Base-by-base conservation (phyloP, 2,329 filamentous ascomycete species). In the Aspergillus amoenus region DNA sequence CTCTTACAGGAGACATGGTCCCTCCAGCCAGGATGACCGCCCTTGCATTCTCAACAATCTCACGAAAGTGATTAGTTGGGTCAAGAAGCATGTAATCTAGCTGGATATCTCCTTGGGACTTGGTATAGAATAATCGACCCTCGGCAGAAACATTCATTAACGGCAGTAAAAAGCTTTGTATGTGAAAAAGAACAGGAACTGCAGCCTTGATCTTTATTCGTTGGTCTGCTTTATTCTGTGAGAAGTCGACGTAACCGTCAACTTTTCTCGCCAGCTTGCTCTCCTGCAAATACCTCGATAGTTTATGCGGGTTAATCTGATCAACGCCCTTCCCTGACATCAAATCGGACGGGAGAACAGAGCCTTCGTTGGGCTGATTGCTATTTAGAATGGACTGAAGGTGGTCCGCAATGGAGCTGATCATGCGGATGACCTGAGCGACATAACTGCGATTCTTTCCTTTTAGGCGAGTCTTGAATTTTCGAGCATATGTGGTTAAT, bases 201-300 rank as follows among this genome's bases (percentile, higher is more conserved):
- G 77, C 67, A 60, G 60, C 67, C 64, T 61, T 71, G 58, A 57
- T 59, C 24, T 63, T 58, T 47, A 61, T n/a, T 47, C 60, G 61
- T 44, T 64, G 71, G 5, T 73, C 72, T 48, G 81, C 71, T 46
- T 77, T 75, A 48, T 83, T 80, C 55, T 87, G 82, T 1, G 84
- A 73, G 58, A 89, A 84, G 3, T 84, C 81, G 3, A 87, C 84
- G 68, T 97, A 99, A 48, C 91, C 89, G 74, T 99, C 93, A 11
- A 97, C 90, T 73, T 99, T 99, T 62, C 93, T 89, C 1, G 93
- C 93, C 12, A 99, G 78, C 67, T 96, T 97, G 60, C 93, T 97
- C 61, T 94, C 88, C 67, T 93, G 89, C 4, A 99, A 84, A 71
- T 97, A 97, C 43, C 86, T 83, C 32, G 93, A 87, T 13, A 99